A percentile compares a stretch with the other conserved stretches of the same genome.
Conservation (phyloP, 2,329 filamentous ascomycete species). For the Botrytis byssoidea region DNA sequence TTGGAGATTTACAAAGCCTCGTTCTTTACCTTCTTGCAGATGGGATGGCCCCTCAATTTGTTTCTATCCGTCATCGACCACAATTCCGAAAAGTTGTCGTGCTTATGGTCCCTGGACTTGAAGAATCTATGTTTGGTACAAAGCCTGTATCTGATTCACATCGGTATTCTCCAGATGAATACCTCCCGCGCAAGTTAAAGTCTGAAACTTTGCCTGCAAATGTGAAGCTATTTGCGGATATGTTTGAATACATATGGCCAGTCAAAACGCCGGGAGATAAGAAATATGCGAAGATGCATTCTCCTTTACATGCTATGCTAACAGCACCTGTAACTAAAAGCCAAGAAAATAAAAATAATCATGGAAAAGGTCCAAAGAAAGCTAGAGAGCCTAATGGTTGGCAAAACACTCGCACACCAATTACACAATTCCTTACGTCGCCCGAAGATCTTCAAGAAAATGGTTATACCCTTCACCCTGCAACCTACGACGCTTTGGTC, state of each 20-base stretch:
- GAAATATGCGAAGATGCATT: conserved; percentile 76
- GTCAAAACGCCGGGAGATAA: conserved; percentile 85
- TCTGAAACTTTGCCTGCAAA: conserved; percentile 52
- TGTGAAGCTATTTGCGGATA: conserved; percentile 68
- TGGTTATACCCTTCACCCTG: conserved; percentile 81
- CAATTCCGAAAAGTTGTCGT: conserved; percentile 77
- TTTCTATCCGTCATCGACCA: conserved; percentile 60
- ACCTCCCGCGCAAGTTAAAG: conserved; percentile 55
- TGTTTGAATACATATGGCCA: conserved; percentile 89
- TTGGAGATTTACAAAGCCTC: conserved; percentile 61
- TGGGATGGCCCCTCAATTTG: conserved; percentile 63
- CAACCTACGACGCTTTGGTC: conserved; percentile 58
- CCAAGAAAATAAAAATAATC: conserved; percentile 50
- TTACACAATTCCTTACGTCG: conserved; percentile 74
- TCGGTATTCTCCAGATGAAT: conserved; percentile 55
- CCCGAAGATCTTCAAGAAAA: conserved; percentile 76
- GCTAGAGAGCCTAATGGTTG: conserved; percentile 64
- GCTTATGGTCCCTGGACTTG: conserved; percentile 88
- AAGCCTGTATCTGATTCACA: conserved; percentile 31
- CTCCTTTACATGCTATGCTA: conserved; percentile 81
- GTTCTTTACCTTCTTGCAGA: conserved; percentile 67
- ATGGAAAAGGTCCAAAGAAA: conserved; percentile 57
- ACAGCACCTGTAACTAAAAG: conserved; percentile 70
- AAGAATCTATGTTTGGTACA: conserved; percentile 82
- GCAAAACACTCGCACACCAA: conserved; percentile 74